These are phyloP conservation scores for Thielaviopsis cerberus DNA, from an alignment of 2,329 filamentous ascomycete genomes.

Conservation along the genomic window DNA sequence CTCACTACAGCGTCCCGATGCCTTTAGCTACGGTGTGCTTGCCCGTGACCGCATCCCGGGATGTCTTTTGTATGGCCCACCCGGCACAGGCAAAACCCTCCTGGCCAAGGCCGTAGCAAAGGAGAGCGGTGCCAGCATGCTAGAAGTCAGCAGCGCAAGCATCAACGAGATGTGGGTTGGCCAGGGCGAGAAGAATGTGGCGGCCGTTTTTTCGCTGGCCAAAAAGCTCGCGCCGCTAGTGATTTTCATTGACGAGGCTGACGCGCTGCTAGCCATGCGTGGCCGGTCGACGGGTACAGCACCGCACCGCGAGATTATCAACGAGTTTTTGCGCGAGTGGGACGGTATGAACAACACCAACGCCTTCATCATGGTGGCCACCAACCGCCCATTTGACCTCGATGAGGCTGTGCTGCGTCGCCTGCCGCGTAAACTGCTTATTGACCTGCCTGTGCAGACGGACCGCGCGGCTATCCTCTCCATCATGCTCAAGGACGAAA, in stretches of 20 bases:
- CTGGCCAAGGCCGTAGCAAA: slow-evolving; percentile 52
- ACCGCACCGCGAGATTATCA: slow-evolving; percentile 75
- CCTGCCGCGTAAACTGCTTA: slow-evolving; percentile 51
- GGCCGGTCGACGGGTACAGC: slow-evolving; percentile 45
- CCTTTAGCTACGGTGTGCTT: slow-evolving; percentile 89
- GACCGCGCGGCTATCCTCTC: slow-evolving; percentile 51
- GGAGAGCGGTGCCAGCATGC: slow-evolving; percentile 50
- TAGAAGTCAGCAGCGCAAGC: slow-evolving; percentile 77
- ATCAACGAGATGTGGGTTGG: slow-evolving; percentile 95
- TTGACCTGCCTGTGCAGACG: slow-evolving; percentile 49
- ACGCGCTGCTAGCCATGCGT: slow-evolving; percentile 72
- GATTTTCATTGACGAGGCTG: slow-evolving; percentile 93
- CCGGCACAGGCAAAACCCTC: slow-evolving; percentile 58
- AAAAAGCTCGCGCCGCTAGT: slow-evolving; percentile 83
- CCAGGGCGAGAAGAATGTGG: slow-evolving; percentile 89
- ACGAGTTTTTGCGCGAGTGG: slow-evolving; percentile 94
- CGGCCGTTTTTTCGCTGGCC: slow-evolving; percentile 76
- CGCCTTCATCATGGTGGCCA: slow-evolving; percentile 96
- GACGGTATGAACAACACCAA: slow-evolving; percentile 69
- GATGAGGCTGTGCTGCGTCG: slow-evolving; percentile 73
- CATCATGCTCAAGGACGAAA: slow-evolving; percentile 53
- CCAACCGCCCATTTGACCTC: slow-evolving; percentile 84
- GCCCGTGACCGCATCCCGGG: slow-evolving; percentile 82
- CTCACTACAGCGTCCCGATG: slow-evolving; percentile 71
- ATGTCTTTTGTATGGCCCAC: slow-evolving; percentile 71